Evolutionary conservation across 164 flowering plant species (phyloP).

Genomic region (Malania oleifera): DNA sequence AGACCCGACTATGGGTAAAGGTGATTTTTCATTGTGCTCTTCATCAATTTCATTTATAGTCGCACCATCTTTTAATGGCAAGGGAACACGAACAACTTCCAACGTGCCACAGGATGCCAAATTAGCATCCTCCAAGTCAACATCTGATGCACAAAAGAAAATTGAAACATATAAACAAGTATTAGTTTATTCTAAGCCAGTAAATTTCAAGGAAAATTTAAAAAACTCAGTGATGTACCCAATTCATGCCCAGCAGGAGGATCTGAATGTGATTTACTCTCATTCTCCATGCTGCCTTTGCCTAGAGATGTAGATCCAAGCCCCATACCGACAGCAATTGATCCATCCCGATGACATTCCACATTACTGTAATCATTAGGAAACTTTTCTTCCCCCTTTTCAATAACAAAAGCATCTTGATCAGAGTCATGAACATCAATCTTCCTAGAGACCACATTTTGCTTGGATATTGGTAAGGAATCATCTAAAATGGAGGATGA

Average conservation of each 20-base stretch:
- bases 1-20: slow-evolving; percentile 6
- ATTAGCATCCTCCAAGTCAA: slow-evolving; percentile 8
- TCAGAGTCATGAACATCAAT: slow-evolving; percentile 11
- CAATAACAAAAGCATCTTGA: slow-evolving; percentile 13
- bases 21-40: slow-evolving; percentile 12
- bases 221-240: slow-evolving; percentile 20
- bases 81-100: slow-evolving; percentile 14
- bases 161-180: not conserved
- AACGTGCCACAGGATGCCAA: slow-evolving; percentile 7
- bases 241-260: slow-evolving; percentile 12
- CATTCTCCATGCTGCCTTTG: slow-evolving; percentile 1
- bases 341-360: slow-evolving; percentile 14
- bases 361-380: slow-evolving; percentile 11
- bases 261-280: slow-evolving; percentile 9
- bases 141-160: slow-evolving; percentile 5
- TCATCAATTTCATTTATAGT: slow-evolving; percentile 10
- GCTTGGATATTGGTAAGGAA: slow-evolving; percentile 16
- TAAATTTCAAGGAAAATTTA: not conserved
- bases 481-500: slow-evolving; percentile 16
- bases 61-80: slow-evolving; percentile 10
- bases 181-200: not conserved
- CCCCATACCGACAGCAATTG: slow-evolving; percentile 12
- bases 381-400: slow-evolving; percentile 15
- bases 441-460: slow-evolving; percentile 6
- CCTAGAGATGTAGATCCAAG: slow-evolving; percentile 14